phyloP scores from a whole-genome alignment of 2,329 filamentous ascomycete species.

The Emergomyces africanus region DNA sequence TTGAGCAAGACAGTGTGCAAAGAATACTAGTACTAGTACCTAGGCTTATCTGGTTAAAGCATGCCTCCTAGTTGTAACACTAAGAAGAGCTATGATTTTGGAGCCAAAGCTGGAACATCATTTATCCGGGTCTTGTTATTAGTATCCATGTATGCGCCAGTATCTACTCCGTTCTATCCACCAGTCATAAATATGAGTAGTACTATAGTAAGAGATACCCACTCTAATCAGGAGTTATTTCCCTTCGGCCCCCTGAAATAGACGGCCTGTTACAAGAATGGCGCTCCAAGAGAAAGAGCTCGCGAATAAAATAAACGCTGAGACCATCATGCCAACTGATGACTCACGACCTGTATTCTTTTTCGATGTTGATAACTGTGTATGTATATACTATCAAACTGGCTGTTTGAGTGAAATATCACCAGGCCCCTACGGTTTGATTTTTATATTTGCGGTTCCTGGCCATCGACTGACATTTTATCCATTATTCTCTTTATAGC shows the following conservation, averaged over 20 bases:
- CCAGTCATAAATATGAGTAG: too few species aligned
- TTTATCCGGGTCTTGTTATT: background rate
- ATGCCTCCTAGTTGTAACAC: too few species aligned
- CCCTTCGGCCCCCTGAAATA: background rate
- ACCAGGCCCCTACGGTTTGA: background rate
- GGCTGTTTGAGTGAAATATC: background rate
- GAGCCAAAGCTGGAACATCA: background rate
- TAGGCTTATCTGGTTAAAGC: background rate
- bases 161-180: too few species aligned
- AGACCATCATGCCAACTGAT: background rate
- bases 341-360: slow-evolving; percentile 46
- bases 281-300: background rate
- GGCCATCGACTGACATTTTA: slow-evolving; percentile 3
- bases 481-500: slow-evolving; percentile 25
- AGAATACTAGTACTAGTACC: too few species aligned
- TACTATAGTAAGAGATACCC: too few species aligned
- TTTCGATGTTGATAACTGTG: slow-evolving; percentile 98
- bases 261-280: background rate
- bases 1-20: background rate
- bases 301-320: background rate
- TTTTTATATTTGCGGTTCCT: background rate
- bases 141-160: background rate
- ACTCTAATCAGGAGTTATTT: too few species aligned
- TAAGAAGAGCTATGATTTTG: background rate
- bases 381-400: slow-evolving; percentile 27